Percentiles rank a stretch among this genome's conserved stretches.
Conservation (phyloP, 768 basidiomycete genomes). For the Pulveroboletus ravenelii region DNA sequence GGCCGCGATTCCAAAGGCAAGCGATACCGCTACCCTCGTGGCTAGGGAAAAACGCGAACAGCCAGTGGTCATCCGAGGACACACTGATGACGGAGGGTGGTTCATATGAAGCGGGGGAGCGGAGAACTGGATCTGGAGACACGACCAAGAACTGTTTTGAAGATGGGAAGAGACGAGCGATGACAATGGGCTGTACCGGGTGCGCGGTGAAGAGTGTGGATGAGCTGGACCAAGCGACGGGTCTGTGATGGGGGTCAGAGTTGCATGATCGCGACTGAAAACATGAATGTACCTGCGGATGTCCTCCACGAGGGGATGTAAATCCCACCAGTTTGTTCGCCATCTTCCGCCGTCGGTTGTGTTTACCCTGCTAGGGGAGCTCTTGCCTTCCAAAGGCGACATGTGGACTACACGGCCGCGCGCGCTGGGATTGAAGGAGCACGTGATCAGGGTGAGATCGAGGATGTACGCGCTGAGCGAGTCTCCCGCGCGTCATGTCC, state of each 20-base stretch:
- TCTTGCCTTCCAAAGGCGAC: constrained; percentile 23
- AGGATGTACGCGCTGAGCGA: too few relatives aligned
- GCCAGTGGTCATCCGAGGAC: constrained; percentile 53
- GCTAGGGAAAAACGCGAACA: constrained; percentile 75
- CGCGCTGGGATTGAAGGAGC: neutral
- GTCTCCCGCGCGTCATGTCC: constrained; percentile 14
- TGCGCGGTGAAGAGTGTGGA: constrained; percentile 70
- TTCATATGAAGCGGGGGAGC: constrained; percentile 46
- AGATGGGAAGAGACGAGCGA: constrained; percentile 65
- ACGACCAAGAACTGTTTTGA: constrained; percentile 58
- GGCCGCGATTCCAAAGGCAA: constrained; percentile 61
- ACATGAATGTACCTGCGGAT: constrained; percentile 42
- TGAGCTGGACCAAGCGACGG: constrained; percentile 65
- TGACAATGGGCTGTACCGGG: constrained; percentile 52
- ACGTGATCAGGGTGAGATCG: constrained; percentile 1
- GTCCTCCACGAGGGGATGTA: constrained; percentile 56
- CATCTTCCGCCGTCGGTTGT: constrained; percentile 47
- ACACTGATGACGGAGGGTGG: constrained; percentile 61
- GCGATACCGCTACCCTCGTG: constrained; percentile 51
- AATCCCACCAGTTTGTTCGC: constrained; percentile 73
- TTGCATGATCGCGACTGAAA: neutral
- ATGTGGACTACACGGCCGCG: constrained; percentile 5
- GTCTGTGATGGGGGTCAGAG: constrained; percentile 37
- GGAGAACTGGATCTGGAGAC: constrained; percentile 47
- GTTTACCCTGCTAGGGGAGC: constrained; percentile 51